Evolutionary conservation across 108 stramenopile species (phyloP).

Genomic region (Cyclotella cryptica): DNA sequence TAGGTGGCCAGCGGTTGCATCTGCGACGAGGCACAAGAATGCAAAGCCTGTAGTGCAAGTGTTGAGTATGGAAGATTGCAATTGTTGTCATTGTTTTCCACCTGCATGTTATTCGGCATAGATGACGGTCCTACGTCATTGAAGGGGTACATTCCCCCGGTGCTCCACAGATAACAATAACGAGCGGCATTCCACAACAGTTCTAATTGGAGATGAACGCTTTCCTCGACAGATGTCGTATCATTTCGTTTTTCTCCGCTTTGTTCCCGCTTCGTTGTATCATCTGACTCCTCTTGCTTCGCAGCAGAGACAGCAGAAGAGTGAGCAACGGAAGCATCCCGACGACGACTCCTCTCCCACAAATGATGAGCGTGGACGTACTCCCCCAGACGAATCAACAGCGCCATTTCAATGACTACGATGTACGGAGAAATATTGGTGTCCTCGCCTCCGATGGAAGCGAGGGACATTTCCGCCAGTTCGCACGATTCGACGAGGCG

Average conservation of each 20-base stretch:
- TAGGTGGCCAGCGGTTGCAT: constrained; percentile 52
- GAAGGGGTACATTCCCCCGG: constrained; percentile 44
- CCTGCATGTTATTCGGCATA: constrained; percentile 13
- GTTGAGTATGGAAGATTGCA: constrained; percentile 44
- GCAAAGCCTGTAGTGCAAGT: constrained; percentile 35
- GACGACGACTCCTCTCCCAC: constrained; percentile 33
- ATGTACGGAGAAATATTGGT: constrained; percentile 8
- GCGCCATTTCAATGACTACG: constrained; percentile 51
- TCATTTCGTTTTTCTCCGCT: background rate
- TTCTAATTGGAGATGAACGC: constrained; percentile 29
- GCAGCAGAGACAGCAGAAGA: background rate
- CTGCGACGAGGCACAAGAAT: constrained; percentile 22
- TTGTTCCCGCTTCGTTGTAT: background rate
- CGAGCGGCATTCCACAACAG: constrained; percentile 47
- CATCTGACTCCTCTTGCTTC: background rate
- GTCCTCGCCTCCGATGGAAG: constrained; percentile 5
- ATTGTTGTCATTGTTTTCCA: constrained; percentile 7
- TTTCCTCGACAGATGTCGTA: background rate
- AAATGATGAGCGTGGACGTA: constrained; percentile 53
- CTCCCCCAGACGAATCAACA: constrained; percentile 51
- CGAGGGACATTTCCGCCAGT: constrained; percentile 42
- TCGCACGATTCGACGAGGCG: constrained; percentile 42
- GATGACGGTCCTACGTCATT: background rate
- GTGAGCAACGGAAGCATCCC: background rate
- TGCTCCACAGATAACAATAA: constrained; percentile 43